Evolutionary conservation across 2,329 filamentous ascomycete species (phyloP), one percentile per base, ranked within the genome.

Genomic region (Epichloe sylvatica): DNA sequence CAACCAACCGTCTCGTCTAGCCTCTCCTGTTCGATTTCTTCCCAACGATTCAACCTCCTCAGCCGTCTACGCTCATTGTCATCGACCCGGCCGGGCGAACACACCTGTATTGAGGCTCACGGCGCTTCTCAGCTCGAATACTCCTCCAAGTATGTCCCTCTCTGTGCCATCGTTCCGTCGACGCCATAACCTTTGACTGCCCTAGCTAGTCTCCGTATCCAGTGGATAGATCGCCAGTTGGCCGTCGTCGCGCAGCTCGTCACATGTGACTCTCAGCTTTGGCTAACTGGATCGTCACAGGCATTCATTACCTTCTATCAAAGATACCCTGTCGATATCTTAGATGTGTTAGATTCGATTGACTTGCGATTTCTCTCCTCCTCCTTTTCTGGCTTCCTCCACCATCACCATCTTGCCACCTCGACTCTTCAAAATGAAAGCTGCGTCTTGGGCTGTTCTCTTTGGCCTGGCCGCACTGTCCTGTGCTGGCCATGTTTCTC

Each of bases 381-480:
- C 23, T 12, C 30, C 35, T 19, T 19, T 23, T 19, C 33, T 41
- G 43, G 25, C 46, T 34, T 19, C 41, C 41, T 15, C 34, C 17
- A 17, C 7, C 4, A 19, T 34, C 34, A 45, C 21, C 23, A 34
- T 39, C 40, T 19, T 23, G 41, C 37, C 13, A 7, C 36, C 34
- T 21, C 23, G 21, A 34, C 38, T 33, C 42, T 47, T 46, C 54
- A 52, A 53, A 50, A 80, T 80, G 76, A 78, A 72, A 67, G 56
- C 72, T 54, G 61, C 68, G 52, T 70, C 76, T 52, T 57, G 79
- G 47, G 60, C 84, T 51, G 70, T 74, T 64, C 68, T 79, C 46
- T 64, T 73, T 49, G 70, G 75, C 65, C 66, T 80, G 45, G 68
- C 74, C 52, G 67, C 66, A 52, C 60, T 74, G 60, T 66, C 72